These are phyloP conservation scores for Fusarium staphyleae DNA, from an alignment of 2,329 filamentous ascomycete genomes.

Conservation along the genomic window DNA sequence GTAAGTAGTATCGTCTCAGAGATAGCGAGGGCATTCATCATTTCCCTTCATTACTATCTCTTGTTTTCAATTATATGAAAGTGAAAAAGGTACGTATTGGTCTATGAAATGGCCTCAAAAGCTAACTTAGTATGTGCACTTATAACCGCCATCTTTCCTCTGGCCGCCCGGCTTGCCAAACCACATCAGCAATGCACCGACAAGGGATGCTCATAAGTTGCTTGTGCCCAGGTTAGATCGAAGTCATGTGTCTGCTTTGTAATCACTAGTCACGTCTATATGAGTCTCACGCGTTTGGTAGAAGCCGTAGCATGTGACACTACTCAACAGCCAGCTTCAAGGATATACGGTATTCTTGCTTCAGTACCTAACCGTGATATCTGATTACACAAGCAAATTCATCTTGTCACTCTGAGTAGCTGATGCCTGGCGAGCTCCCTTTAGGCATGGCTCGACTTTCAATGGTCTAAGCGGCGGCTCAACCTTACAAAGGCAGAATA, in stretches of 20 bases:
- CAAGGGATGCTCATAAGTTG: too few species aligned
- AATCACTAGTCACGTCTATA: not conserved
- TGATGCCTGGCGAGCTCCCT: not conserved
- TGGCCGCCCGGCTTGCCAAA: too few species aligned
- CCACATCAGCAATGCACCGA: too few species aligned
- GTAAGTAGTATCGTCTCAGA: too few species aligned
- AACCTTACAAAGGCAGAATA: conserved; percentile 73
- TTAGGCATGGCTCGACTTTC: not conserved
- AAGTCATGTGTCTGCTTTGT: conserved; percentile 5
- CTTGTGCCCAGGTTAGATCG: too few species aligned
- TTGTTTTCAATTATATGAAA: too few species aligned
- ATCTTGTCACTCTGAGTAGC: not conserved
- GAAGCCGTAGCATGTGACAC: not conserved
- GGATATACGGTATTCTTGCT: not conserved
- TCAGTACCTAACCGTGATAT: not conserved
- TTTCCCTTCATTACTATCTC: not conserved
- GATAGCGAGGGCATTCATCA: not conserved
- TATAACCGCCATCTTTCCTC: too few species aligned
- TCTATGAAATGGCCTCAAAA: too few species aligned
- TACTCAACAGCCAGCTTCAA: not conserved
- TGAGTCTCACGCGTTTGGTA: not conserved
- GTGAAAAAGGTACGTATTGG: too few species aligned
- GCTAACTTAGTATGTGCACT: too few species aligned
- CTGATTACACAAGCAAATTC: conserved; percentile 3
- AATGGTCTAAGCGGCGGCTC: not conserved